phyloP scores from a whole-genome alignment of 2,329 filamentous ascomycete genomes.

The Ophiocordyceps camponoti-rufipedis region DNA sequence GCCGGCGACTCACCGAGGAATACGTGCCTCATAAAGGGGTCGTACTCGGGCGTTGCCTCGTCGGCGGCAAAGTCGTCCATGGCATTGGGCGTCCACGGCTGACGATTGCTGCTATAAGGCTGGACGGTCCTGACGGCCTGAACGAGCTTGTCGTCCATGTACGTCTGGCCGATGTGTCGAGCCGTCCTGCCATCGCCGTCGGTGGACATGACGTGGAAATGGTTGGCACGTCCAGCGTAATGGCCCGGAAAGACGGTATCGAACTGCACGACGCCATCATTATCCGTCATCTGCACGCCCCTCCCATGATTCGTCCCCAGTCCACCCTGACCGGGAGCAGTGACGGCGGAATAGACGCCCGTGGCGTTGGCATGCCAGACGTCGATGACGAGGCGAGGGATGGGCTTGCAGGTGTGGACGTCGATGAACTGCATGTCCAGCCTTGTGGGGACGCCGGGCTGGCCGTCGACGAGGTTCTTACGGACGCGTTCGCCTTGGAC shows the following conservation, averaged over 20 bases:
- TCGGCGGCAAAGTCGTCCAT: slow-evolving; percentile 28
- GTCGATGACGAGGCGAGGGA: slow-evolving; percentile 21
- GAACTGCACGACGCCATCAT: slow-evolving; percentile 21
- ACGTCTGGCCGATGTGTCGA: slow-evolving; percentile 40
- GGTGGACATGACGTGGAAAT: slow-evolving; percentile 19
- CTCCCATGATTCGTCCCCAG: slow-evolving; percentile 19
- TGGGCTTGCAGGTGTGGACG: slow-evolving; percentile 20
- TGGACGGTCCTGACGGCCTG: slow-evolving; percentile 29
- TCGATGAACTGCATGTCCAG: slow-evolving; percentile 25
- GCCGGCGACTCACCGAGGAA: slow-evolving; percentile 30
- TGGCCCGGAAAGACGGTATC: slow-evolving; percentile 24
- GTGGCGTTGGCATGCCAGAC: slow-evolving; percentile 27
- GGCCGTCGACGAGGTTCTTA: slow-evolving; percentile 18
- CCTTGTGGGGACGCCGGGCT: slow-evolving; percentile 19
- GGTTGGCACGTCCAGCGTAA: slow-evolving; percentile 20
- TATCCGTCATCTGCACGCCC: slow-evolving; percentile 19
- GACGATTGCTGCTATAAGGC: slow-evolving; percentile 26
- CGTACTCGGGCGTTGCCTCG: slow-evolving; percentile 25
- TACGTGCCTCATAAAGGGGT: slow-evolving; percentile 40
- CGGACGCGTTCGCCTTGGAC: slow-evolving; percentile 20
- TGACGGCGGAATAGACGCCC: slow-evolving; percentile 24
- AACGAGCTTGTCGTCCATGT: slow-evolving; percentile 32
- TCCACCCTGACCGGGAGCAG: slow-evolving; percentile 16
- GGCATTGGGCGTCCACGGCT: slow-evolving; percentile 26
- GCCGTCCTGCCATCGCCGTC: slow-evolving; percentile 22